A percentile compares a stretch with the other conserved stretches of the same genome.
phyloP scores from a whole-genome alignment of 2,329 filamentous ascomycete genomes.

The Sporothrix brasiliensis region DNA sequence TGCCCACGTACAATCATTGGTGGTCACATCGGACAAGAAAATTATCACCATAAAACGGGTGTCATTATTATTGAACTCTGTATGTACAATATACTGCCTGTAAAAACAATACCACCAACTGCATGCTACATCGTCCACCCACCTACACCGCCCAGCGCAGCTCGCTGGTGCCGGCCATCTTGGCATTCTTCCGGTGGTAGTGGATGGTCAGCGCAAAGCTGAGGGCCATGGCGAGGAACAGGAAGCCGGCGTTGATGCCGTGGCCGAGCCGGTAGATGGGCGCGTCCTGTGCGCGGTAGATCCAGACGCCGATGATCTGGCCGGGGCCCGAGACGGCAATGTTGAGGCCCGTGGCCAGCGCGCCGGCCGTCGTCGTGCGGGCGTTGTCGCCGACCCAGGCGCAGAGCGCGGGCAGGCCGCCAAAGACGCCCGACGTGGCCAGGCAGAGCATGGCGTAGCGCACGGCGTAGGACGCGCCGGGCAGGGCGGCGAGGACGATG shows the following conservation, averaged over 20 bases:
- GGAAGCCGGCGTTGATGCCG: slow-evolving; percentile 56
- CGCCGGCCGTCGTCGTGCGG: slow-evolving; percentile 52
- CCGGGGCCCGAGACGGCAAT: slow-evolving; percentile 60
- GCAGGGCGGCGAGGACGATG: slow-evolving; percentile 36
- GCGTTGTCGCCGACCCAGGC: slow-evolving; percentile 38
- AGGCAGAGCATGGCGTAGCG: slow-evolving; percentile 39
- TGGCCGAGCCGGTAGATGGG: slow-evolving; percentile 61
- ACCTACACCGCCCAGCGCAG: slow-evolving; percentile 22
- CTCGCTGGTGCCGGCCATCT: slow-evolving; percentile 24
- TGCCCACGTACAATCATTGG: too few relatives aligned
- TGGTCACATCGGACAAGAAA: too few relatives aligned
- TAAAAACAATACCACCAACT: neutral
- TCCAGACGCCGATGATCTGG: slow-evolving; percentile 63
- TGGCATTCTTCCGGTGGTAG: slow-evolving; percentile 22
- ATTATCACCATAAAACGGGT: too few relatives aligned
- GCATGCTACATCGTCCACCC: neutral
- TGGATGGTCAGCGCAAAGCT: slow-evolving; percentile 9
- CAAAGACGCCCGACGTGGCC: slow-evolving; percentile 36
- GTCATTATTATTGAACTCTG: too few relatives aligned
- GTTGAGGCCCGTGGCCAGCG: slow-evolving; percentile 60
- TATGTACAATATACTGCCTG: neutral
- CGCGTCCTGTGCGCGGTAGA: slow-evolving; percentile 57
- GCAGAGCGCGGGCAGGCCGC: slow-evolving; percentile 38
- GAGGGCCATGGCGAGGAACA: slow-evolving; percentile 42
- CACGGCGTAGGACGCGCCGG: slow-evolving; percentile 36